phyloP scores from a whole-genome alignment of 768 basidiomycete species.

The Terana coerulea region DNA sequence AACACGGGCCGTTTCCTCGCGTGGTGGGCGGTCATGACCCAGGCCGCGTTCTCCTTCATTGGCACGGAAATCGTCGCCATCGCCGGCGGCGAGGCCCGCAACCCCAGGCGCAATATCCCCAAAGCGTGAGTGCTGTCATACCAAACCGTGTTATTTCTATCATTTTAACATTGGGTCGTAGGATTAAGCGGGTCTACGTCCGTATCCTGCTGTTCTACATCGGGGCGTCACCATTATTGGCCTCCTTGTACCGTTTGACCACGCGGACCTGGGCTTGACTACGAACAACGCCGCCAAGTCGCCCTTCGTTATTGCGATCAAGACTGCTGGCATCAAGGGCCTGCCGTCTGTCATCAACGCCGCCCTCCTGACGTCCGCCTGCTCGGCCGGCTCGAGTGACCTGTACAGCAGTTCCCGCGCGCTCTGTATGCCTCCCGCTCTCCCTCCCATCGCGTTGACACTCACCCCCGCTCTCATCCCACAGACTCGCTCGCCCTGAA shows the following conservation, averaged over 20 bases:
- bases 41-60: constrained; percentile 91
- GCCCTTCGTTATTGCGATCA: constrained; percentile 90
- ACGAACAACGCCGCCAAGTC: constrained; percentile 59
- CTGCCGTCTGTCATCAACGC: constrained; percentile 86
- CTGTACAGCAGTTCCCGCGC: constrained; percentile 87
- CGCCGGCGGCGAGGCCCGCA: constrained; percentile 88
- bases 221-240: constrained; percentile 73
- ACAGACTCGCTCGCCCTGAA: constrained; percentile 75
- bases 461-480: neutral
- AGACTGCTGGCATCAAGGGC: constrained; percentile 78
- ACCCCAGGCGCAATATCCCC: constrained; percentile 70
- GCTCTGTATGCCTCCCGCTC: constrained; percentile 55
- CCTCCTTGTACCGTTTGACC: constrained; percentile 74
- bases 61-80: constrained; percentile 94
- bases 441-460: neutral
- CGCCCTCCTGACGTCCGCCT: constrained; percentile 81
- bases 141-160: constrained; percentile 70
- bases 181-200: constrained; percentile 56
- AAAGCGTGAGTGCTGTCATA: constrained; percentile 34
- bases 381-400: constrained; percentile 89
- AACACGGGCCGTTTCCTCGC: constrained; percentile 73
- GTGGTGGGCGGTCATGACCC: constrained; percentile 67
- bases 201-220: constrained; percentile 71
- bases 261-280: constrained; percentile 46
- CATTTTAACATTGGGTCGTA: constrained; percentile 45